phyloP scores from a whole-genome alignment of 2,329 filamentous ascomycete species.

The Pseudocercospora ulei region DNA sequence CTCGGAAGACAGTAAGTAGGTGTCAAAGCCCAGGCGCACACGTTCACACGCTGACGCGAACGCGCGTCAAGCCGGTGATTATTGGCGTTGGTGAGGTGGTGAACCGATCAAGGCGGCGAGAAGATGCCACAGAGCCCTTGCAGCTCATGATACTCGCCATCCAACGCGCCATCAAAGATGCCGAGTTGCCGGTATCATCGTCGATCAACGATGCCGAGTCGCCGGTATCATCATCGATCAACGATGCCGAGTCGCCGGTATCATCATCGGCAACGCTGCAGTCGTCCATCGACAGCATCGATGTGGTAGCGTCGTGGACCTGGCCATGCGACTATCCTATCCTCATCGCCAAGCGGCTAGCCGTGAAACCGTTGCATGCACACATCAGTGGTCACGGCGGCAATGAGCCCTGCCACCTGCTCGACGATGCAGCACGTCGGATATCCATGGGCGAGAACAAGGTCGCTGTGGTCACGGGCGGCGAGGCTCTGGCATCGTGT shows the following conservation, averaged over 20 bases:
- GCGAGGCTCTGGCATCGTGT: constrained; percentile 55
- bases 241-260: constrained; percentile 40
- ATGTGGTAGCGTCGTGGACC: constrained; percentile 54
- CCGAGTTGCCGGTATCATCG: constrained; percentile 30
- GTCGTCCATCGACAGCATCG: constrained; percentile 49
- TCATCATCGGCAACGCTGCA: constrained; percentile 34
- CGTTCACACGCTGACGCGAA: constrained; percentile 17
- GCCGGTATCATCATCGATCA: constrained; percentile 38
- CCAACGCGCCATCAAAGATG: constrained; percentile 45
- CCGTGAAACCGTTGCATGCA: constrained; percentile 42
- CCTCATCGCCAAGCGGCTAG: constrained; percentile 45
- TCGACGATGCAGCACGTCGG: constrained; percentile 54
- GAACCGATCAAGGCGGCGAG: constrained; percentile 46
- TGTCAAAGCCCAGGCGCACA: not conserved
- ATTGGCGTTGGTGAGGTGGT: constrained; percentile 55
- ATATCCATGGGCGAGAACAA: constrained; percentile 47
- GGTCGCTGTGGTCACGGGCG: constrained; percentile 53
- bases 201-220: constrained; percentile 43
- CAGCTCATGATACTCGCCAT: constrained; percentile 52
- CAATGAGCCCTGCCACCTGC: constrained; percentile 51
- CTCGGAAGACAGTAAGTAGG: constrained; percentile 16
- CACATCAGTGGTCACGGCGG: constrained; percentile 52
- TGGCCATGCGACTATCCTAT: constrained; percentile 55
- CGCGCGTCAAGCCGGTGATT: constrained; percentile 44
- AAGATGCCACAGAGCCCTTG: constrained; percentile 51